Percentiles rank a stretch among this genome's conserved stretches.
Evolutionary conservation across 1,139 yeast genomes (phyloP).

Genomic region (Yamadazyma spencermartinsiae): DNA sequence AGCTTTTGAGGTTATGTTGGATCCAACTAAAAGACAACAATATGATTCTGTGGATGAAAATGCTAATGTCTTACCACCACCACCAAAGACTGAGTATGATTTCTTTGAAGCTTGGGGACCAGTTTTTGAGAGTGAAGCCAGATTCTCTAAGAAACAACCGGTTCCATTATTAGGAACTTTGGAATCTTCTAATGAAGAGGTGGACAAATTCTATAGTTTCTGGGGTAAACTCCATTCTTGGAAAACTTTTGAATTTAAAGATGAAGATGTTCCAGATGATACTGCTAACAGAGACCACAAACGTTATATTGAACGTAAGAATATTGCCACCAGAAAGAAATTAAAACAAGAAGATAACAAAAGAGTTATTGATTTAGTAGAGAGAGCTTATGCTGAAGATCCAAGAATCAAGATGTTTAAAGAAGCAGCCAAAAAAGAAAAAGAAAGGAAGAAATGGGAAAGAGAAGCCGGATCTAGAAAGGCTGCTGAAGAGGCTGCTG

Average conservation of each 20-base stretch:
- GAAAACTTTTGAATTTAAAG: constrained; percentile 97
- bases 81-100: constrained; percentile 61
- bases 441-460: constrained; percentile 96
- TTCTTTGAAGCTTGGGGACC: constrained; percentile 93
- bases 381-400: constrained; percentile 84
- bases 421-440: constrained; percentile 92
- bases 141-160: constrained; percentile 90
- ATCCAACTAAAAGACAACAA: constrained; percentile 84
- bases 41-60: constrained; percentile 91
- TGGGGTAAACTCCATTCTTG: constrained; percentile 98
- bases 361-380: constrained; percentile 82
- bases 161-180: constrained; percentile 78
- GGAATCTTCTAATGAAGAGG: constrained; percentile 73
- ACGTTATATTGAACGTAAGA: constrained; percentile 97
- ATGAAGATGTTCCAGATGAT: constrained; percentile 99
- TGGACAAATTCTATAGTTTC: constrained; percentile 84
- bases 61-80: constrained; percentile 83
- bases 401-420: constrained; percentile 94
- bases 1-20: constrained; percentile 88
- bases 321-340: constrained; percentile 94
- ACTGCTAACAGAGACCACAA: constrained; percentile 98
- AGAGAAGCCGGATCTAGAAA: constrained; percentile 96
- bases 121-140: constrained; percentile 83
- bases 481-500: constrained; percentile 84
- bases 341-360: constrained; percentile 97